Conservation (phyloP, 805 yeast genomes). For the Zygosaccharomyces bisporus region DNA sequence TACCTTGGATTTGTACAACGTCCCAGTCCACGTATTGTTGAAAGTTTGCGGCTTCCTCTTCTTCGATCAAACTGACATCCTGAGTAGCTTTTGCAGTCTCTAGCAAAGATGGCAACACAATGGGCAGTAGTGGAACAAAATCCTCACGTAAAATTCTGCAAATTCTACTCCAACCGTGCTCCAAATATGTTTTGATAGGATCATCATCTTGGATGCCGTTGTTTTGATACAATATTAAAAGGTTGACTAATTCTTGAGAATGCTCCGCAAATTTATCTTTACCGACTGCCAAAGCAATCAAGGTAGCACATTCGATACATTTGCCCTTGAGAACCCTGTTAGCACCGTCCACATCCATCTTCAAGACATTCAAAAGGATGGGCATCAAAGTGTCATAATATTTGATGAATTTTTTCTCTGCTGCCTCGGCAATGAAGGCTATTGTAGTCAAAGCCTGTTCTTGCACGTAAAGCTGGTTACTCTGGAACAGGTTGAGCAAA, state of each 20-base stretch:
- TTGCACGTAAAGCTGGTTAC: constrained; percentile 89
- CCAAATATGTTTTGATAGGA: constrained; percentile 80
- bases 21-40: constrained; percentile 93
- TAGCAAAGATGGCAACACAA: constrained; percentile 85
- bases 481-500: constrained; percentile 68
- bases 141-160: constrained; percentile 83
- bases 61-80: constrained; percentile 82
- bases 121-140: constrained; percentile 76
- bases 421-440: constrained; percentile 96
- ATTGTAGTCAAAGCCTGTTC: constrained; percentile 96
- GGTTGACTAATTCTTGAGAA: constrained; percentile 65
- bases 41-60: constrained; percentile 80
- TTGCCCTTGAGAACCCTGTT: constrained; percentile 81
- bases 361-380: constrained; percentile 70
- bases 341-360: constrained; percentile 68
- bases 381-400: constrained; percentile 96
- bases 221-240: constrained; percentile 70
- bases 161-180: constrained; percentile 94
- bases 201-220: constrained; percentile 63
- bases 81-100: constrained; percentile 85
- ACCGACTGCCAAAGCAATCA: constrained; percentile 94
- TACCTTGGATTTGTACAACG: constrained; percentile 84
- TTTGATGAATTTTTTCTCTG: constrained; percentile 79
- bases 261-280: constrained; percentile 79
- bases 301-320: constrained; percentile 91